These are phyloP conservation scores for Ilex paraguariensis DNA, from an alignment of 305 asterid species.

Conservation along the genomic window DNA sequence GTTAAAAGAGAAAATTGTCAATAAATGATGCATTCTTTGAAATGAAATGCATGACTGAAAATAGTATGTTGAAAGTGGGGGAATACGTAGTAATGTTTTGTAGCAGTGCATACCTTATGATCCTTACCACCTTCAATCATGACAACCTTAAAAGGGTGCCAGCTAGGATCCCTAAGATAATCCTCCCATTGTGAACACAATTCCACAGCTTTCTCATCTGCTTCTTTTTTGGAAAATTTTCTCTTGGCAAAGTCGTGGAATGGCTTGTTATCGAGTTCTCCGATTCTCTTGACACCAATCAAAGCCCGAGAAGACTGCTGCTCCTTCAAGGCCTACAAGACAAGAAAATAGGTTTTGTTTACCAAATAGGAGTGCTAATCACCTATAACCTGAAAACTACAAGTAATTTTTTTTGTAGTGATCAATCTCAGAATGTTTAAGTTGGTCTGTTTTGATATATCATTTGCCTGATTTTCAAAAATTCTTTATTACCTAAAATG, in stretches of 20 bases:
- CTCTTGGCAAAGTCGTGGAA: conserved; percentile 14
- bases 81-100: too few species aligned
- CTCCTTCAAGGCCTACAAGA: conserved; percentile 22
- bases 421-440: not conserved
- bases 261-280: conserved; percentile 17
- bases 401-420: not conserved
- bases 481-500: too few species aligned
- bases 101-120: not conserved
- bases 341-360: too few species aligned
- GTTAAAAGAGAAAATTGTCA: too few species aligned
- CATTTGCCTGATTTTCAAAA: too few species aligned
- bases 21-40: too few species aligned
- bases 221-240: not conserved
- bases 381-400: too few species aligned
- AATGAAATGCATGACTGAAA: too few species aligned
- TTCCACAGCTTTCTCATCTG: conserved; percentile 12
- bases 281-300: conserved; percentile 31
- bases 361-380: too few species aligned
- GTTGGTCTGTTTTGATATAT: too few species aligned
- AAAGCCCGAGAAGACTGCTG: not conserved
- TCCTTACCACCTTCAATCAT: not conserved
- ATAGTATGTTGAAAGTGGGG: too few species aligned
- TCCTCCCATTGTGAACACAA: conserved; percentile 27
- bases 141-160: conserved; percentile 27
- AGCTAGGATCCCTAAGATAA: conserved; percentile 16